Evolutionary conservation across 805 yeast species (phyloP), one percentile per base, ranked within the genome.

Genomic region (Ogataea ramenticola): DNA sequence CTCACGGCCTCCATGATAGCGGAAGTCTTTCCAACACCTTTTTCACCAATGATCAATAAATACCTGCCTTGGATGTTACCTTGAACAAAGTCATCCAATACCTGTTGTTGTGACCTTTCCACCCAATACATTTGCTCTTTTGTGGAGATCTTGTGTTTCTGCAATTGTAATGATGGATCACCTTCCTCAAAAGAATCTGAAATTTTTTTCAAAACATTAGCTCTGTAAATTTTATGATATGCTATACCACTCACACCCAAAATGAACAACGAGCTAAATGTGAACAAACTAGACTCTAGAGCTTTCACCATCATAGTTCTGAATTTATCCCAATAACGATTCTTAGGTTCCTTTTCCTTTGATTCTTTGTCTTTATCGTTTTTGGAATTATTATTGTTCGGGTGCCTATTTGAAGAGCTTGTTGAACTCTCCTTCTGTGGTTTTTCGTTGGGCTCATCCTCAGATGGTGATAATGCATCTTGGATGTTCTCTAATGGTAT

Each of bases 11-110:
- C 88, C 53, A 83, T 61, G 15, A 86, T 70, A 67, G 87, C 72
- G 1, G 91, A 80, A 1, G 89, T 80, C 57, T 86, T 86, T 2
- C 95, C 95, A 0, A 93, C 86, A 1, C 95, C 95, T 57, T 86
- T 86, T 58, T 86, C 95, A 27, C 95, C 95, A 35, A 86, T 74
- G 11, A 86, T 56, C 40, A 86, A 64, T 55, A 77, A 82, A 62
- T 86, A 86, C 16, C 91, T 60, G 0, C 95, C 95, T 6, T 62
- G 62, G 2, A 75, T 64, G n/a, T 71, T 61, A 1, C 95, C 95
- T 9, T 72, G 57, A 3, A 86, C 70, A 26, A 86, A 78, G 32
- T 75, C 78, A 61, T 86, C 86, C 29, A 86, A 57, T 9, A 79
- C 55, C 22, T 66, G 54, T 53, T 86, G 95, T 51, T 86, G 85